phyloP scores from a whole-genome alignment of 164 flowering plant species.

The Vitis riparia region DNA sequence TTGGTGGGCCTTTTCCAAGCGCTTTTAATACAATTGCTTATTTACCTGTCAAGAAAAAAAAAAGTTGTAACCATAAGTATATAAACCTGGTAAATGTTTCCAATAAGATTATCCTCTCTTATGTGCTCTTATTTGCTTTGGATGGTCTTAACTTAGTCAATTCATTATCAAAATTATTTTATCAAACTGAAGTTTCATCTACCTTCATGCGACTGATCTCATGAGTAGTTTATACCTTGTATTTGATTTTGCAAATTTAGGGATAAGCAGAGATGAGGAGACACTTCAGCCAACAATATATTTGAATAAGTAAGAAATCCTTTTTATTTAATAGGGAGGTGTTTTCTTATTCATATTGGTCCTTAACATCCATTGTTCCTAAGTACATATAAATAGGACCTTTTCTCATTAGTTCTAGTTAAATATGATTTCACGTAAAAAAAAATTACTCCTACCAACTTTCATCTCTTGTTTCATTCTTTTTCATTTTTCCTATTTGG shows the following conservation, averaged over 20 bases:
- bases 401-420: no score
- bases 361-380: no score
- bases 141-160: no score
- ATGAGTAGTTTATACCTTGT: neutral
- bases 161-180: neutral
- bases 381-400: no score
- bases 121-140: no score
- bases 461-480: neutral
- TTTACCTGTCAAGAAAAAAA: no score
- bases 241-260: conserved; percentile 32
- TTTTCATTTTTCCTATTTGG: neutral
- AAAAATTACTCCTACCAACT: neutral
- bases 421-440: no score
- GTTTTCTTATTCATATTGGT: neutral
- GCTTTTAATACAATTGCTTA: no score
- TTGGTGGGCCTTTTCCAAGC: no score
- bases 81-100: no score
- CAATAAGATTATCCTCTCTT: no score
- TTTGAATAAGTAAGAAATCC: conserved; percentile 79
- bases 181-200: neutral
- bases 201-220: neutral
- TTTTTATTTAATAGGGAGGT: neutral
- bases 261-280: conserved; percentile 80
- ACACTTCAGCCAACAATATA: conserved; percentile 84
- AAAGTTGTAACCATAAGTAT: no score